A percentile compares a stretch with the other conserved stretches of the same genome.
phyloP scores from a whole-genome alignment of 75 land plant genomes.

The Pinus taeda region DNA sequence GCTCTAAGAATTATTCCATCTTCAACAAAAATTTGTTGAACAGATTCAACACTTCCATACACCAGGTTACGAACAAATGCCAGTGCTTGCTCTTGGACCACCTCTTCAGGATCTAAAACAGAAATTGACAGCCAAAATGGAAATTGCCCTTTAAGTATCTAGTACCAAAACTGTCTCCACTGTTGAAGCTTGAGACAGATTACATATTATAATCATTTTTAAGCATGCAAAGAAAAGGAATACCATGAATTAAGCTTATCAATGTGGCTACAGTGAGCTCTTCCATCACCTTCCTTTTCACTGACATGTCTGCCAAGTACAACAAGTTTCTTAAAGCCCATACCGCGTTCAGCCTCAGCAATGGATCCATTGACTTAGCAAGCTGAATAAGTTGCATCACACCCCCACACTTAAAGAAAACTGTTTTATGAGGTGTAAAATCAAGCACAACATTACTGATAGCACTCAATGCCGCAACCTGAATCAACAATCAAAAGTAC shows the following conservation, averaged over 20 bases:
- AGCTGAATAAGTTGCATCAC: constrained; percentile 66
- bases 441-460: constrained; percentile 86
- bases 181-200: background rate
- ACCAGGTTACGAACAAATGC: constrained; percentile 87
- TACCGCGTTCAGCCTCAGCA: constrained; percentile 71
- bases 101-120: constrained; percentile 73
- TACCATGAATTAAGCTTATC: constrained; percentile 81
- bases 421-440: constrained; percentile 61
- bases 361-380: constrained; percentile 84
- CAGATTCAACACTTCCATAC: constrained; percentile 67
- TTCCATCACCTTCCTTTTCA: constrained; percentile 60
- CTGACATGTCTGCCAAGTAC: constrained; percentile 63
- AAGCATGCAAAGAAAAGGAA: background rate
- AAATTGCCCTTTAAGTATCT: no score
- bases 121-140: background rate
- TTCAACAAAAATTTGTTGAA: constrained; percentile 66
- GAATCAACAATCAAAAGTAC: constrained; percentile 1
- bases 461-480: constrained; percentile 92
- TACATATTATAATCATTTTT: background rate
- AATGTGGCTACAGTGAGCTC: constrained; percentile 69
- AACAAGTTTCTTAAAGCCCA: constrained; percentile 87
- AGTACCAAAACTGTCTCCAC: background rate
- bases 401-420: constrained; percentile 62
- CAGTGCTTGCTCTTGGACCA: constrained; percentile 87
- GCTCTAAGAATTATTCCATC: constrained; percentile 57